These are phyloP conservation scores for Fusarium sp. DNA, from an alignment of 2,329 filamentous ascomycete genomes.

Conservation along the genomic window DNA sequence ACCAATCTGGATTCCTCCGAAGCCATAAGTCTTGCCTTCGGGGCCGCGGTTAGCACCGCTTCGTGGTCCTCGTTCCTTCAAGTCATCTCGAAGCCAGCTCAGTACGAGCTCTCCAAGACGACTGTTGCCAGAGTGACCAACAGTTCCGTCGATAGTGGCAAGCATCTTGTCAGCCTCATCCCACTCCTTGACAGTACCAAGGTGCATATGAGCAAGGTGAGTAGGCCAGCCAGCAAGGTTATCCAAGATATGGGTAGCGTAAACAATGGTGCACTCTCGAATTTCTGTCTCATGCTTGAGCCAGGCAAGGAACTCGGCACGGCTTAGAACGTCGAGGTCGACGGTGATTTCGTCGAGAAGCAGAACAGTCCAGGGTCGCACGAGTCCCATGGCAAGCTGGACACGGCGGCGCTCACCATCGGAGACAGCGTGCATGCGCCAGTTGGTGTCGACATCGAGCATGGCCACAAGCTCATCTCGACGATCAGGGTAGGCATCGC, in stretches of 20 bases:
- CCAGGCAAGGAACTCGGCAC: slow-evolving; percentile 87
- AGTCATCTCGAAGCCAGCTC: slow-evolving; percentile 84
- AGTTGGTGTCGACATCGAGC: slow-evolving; percentile 89
- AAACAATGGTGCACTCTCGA: slow-evolving; percentile 90
- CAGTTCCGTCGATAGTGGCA: slow-evolving; percentile 56
- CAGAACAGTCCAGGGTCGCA: slow-evolving; percentile 91
- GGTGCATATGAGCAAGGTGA: slow-evolving; percentile 94
- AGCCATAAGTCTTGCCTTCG: slow-evolving; percentile 73
- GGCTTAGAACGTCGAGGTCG: slow-evolving; percentile 87
- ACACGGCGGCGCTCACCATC: slow-evolving; percentile 93
- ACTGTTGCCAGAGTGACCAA: slow-evolving; percentile 73
- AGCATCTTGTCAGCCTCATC: slow-evolving; percentile 79
- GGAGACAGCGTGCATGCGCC: slow-evolving; percentile 96
- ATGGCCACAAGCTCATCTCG: slow-evolving; percentile 88
- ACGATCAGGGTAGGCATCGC: slow-evolving; percentile 81
- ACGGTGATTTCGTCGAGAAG: slow-evolving; percentile 97
- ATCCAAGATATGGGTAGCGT: slow-evolving; percentile 96
- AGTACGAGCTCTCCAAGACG: slow-evolving; percentile 88
- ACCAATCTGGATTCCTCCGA: slow-evolving; percentile 62
- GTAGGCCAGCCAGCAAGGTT: slow-evolving; percentile 95
- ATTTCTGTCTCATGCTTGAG: slow-evolving; percentile 86
- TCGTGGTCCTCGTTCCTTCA: slow-evolving; percentile 81
- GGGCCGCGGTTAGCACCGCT: slow-evolving; percentile 64
- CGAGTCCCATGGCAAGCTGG: slow-evolving; percentile 93
- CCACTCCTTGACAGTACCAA: slow-evolving; percentile 89